Base-by-base conservation (phyloP, 306 rosid species). In the Begonia fuchsioides region DNA sequence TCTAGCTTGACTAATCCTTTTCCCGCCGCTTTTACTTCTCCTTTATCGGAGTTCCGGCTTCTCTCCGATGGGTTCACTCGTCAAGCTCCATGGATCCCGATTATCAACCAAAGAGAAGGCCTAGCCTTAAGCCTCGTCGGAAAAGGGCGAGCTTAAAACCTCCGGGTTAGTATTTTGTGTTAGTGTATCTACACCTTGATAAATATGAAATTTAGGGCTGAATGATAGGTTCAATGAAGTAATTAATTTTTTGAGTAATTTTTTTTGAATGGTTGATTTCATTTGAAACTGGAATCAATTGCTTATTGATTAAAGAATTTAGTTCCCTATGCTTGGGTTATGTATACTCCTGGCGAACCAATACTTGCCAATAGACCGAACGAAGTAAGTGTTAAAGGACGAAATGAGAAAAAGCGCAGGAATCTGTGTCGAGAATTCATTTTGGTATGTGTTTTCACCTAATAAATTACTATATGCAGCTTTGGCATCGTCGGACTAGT, bases 371-470 rank as follows among this genome's bases (percentile, higher is more conserved):
- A 26, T 26, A 26, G 35, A 26, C 35, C 35, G 35, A 26, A 92
- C 18, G 86, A 82, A 57, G 98, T 95, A 57, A 85, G 98, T 51
- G 76, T 82, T 65, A 85, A 85, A 67, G 66, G 87, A 64, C 76
- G 87, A 75, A 92, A 92, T 20, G 96, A 82, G 70, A 92, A 82
- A 68, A 92, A 85, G 67, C 94, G 93, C 50, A 77, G 79, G 64
- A 77, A 71, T 77, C 82, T 43, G 71, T 92, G 70, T 48, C 82
- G 68, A 6, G 94, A 94, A 14, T 90, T 90, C 67, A 75, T 90
- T 48, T 38, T 81, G 86, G 98, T 90, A 51, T 2, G 82, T 62
- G 39, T 57, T 46, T 59, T 47, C 35, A 26, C 35, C 35, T 4
- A 26, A 26, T 26, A 8, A 26, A 26, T 26, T 4, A 26, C 5